These are phyloP conservation scores for Alternaria sp. DNA, from an alignment of 2,329 filamentous ascomycete genomes.

Conservation along the genomic window DNA sequence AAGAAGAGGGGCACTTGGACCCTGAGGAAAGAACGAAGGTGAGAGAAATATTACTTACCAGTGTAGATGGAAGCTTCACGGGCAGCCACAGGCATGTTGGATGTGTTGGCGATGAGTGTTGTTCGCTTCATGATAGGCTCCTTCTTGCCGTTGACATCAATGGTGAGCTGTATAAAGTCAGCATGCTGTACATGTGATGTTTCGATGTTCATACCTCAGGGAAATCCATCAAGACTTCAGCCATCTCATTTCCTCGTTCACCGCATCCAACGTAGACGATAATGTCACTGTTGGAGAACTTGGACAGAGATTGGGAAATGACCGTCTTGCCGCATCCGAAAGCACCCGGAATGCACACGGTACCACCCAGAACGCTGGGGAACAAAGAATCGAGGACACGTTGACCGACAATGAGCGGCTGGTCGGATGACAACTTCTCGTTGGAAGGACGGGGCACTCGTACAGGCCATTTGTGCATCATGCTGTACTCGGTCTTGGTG, in stretches of 20 bases:
- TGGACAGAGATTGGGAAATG: slow-evolving; percentile 97
- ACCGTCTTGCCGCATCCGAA: slow-evolving; percentile 99
- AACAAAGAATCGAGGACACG: slow-evolving; percentile 96
- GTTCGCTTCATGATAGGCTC: slow-evolving; percentile 99
- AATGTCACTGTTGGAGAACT: slow-evolving; percentile 99
- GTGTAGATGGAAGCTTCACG: slow-evolving; percentile 99
- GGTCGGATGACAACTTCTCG: slow-evolving; percentile 88
- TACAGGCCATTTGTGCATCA: slow-evolving; percentile 99
- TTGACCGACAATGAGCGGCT: slow-evolving; percentile 95
- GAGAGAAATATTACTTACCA: slow-evolving; percentile 64
- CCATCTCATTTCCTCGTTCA: slow-evolving; percentile 99
- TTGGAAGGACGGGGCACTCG: slow-evolving; percentile 91
- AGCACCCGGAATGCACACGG: slow-evolving; percentile 95
- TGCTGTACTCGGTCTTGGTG: slow-evolving; percentile 89
- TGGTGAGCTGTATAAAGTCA: slow-evolving; percentile 70
- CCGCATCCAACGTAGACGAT: slow-evolving; percentile 95
- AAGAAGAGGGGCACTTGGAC: not conserved
- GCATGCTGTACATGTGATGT: not conserved
- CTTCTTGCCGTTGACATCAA: slow-evolving; percentile 90
- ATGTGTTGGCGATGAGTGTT: slow-evolving; percentile 97
- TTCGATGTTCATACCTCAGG: slow-evolving; percentile 68
- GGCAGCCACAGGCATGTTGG: slow-evolving; percentile 99
- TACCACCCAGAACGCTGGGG: slow-evolving; percentile 95
- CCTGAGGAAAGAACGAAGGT: too few relatives aligned
- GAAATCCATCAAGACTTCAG: slow-evolving; percentile 99